Base-by-base conservation (phyloP, 768 basidiomycete genomes). In the Tylopilus balloui region DNA sequence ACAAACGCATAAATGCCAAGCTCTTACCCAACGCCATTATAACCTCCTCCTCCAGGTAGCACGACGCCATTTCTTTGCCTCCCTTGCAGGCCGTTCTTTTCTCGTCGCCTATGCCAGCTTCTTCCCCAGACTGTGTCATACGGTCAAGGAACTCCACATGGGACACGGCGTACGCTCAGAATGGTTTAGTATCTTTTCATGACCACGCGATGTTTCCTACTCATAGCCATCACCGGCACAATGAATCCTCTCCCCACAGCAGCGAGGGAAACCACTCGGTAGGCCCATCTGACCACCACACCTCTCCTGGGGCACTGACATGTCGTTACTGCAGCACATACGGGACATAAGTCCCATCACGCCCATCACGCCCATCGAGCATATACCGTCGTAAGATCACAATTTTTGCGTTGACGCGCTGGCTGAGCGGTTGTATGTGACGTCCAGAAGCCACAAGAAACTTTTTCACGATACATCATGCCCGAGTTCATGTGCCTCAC, bases 101-200 rank as follows among this genome's bases (percentile, higher is more conserved):
- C 50, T 58, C 24, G 57, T 62, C 51, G 60, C 62, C 51, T 60
- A 68, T 68, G 66, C 66, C 57, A 59, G 40, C 54, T 52, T 50
- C 62, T 51, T 55, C 58, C 37, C 44, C 56, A 49, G 64, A 66
- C 61, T 55, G 52, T 45, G 42, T 37, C 47, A 56, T 50, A 47
- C 59, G 48, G 62, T 66, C 66, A 57, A 69, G 59, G 60, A 52
- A 58, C 56, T 61, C 63, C 58, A 60, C 65, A 69, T 69, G 66
- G 68, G 66, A 62, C 63, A 64, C 54, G 66, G 60, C 56, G 31
- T 57, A 58, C 57, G 45, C 62, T 62, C 69, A 68, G 66, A 68
- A 68, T 69, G 66, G 68, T 69, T 67, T 57, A 65, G 58, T 60
- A 52, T 60, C 62, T 69, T 62, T 64, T 65, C 62, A 60, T 69